Base-by-base conservation (phyloP, 176 grass and related monocot species). In the Oropetium thomaeum region DNA sequence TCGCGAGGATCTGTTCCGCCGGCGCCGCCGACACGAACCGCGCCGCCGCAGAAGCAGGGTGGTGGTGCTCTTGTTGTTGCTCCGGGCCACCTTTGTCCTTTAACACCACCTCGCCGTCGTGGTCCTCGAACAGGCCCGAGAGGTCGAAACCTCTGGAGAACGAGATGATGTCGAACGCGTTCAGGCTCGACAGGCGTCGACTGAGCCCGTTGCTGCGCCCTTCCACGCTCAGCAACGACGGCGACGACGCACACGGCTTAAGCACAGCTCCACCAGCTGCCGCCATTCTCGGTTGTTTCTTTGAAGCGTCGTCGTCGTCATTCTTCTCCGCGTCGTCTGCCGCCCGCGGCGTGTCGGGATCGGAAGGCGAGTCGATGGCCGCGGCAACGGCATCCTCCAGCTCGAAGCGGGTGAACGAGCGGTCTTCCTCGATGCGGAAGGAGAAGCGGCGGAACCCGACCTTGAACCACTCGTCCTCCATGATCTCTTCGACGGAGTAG, bases 91-190 rank as follows among this genome's bases (percentile, higher is more conserved):
- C 6, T 1, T 20, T 10, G 49, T 22, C 82, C 79, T 47, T 17
- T 20, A 13, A 0, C 12, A 6, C 15, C 15, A 1, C 42, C 42
- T 15, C 42, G 13, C 16, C 42, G 42, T 15, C 74, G 27, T 58
- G 79, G 53, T 78, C 84, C 82, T 92, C 96, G 51, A 99, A 99
- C 73, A 99, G 54, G 47, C 91, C 89, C 0, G 96, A 95, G 10
- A 99, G 92, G 29, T 99, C 82, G 53, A 99, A 99, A 25, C 96
- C 89, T 17, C 27, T 82, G 0, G 96, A 99, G 84, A 99, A 99
- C 1, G 92, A 99, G 67, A 99, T 99, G 79, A 99, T 92, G 78
- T 99, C 96, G 71, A 99, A 99, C 31, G 96, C 96, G 60, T 92
- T 99, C 22, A 99, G 85, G 84, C 96, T 99, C 19, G 91, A 90